Conservation (phyloP, 768 basidiomycete genomes). For the Russula olivacea region DNA sequence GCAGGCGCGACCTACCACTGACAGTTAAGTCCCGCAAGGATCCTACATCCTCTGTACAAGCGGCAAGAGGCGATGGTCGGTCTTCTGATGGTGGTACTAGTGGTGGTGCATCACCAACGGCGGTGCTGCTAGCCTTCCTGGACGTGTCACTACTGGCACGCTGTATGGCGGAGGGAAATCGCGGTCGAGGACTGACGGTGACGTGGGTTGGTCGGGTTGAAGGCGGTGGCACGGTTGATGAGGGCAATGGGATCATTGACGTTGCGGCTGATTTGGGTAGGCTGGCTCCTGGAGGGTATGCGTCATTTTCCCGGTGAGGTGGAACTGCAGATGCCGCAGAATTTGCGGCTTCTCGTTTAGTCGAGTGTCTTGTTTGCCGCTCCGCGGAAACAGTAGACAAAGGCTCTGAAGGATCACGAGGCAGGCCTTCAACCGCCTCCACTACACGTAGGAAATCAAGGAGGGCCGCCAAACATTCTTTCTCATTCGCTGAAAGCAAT, state of each 20-base stretch:
- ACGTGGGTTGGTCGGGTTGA: slow-evolving; percentile 8
- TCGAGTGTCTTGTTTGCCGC: not conserved
- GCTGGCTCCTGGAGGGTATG: not conserved
- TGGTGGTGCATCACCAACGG: slow-evolving; percentile 11
- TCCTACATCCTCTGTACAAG: slow-evolving; percentile 17
- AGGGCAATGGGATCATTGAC: not conserved
- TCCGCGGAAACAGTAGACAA: not conserved
- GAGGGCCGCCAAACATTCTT: slow-evolving; percentile 18
- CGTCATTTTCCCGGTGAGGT: not conserved
- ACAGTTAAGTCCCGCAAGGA: not conserved
- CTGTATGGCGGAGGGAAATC: slow-evolving; percentile 13
- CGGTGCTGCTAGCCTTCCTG: slow-evolving; percentile 25
- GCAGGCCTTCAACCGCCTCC: slow-evolving; percentile 15
- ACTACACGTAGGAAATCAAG: slow-evolving; percentile 21
- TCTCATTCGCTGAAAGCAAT: slow-evolving; percentile 14
- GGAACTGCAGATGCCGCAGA: not conserved
- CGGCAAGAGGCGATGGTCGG: slow-evolving; percentile 25
- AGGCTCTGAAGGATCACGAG: not conserved
- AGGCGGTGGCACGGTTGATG: not conserved
- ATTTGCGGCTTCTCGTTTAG: not conserved
- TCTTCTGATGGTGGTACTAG: not conserved
- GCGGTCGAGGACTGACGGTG: slow-evolving; percentile 21
- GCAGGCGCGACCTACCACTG: slow-evolving; percentile 16
- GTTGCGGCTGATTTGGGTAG: not conserved
- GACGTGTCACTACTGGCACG: slow-evolving; percentile 12